Percentiles rank a stretch among this genome's conserved stretches.
These are phyloP conservation scores for Colletotrichum tropicale DNA, from an alignment of 2,329 filamentous ascomycete species.

Conservation along the genomic window DNA sequence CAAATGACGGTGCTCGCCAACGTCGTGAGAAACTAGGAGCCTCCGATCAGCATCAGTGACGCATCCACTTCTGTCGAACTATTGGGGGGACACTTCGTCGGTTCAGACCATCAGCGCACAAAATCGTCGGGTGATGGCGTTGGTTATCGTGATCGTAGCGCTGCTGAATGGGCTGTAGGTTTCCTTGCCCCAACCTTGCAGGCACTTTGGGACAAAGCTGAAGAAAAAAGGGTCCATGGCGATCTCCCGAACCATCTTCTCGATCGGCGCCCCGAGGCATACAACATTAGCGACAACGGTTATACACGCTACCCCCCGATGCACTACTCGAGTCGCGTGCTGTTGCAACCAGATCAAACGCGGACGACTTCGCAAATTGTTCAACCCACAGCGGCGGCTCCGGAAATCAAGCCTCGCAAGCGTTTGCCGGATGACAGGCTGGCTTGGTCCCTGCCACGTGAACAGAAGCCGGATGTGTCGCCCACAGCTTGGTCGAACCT, in stretches of 20 bases:
- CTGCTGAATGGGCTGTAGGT: not conserved
- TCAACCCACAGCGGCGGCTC: not conserved
- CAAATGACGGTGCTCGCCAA: conserved; percentile 79
- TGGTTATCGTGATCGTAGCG: not conserved
- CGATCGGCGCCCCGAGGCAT: not conserved
- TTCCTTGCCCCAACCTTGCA: not conserved
- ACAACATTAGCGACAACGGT: not conserved
- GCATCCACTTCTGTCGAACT: not conserved
- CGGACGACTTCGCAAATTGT: not conserved
- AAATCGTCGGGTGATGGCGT: not conserved
- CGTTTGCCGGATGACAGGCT: not conserved
- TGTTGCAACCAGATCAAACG: not conserved
- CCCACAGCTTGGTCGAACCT: not conserved
- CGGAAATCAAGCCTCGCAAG: not conserved
- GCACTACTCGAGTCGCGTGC: not conserved
- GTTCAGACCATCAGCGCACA: not conserved
- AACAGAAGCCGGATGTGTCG: not conserved
- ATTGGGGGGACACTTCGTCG: no score
- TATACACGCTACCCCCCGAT: not conserved
- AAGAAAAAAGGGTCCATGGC: not conserved
- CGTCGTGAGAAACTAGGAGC: conserved; percentile 55
- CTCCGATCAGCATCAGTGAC: not conserved
- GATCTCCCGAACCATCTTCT: not conserved
- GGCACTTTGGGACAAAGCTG: conserved; percentile 10
- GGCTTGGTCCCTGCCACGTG: not conserved